A percentile compares a stretch with the other conserved stretches of the same genome.
Evolutionary conservation across 1,139 yeast genomes (phyloP).

Genomic region (Saccharomyces hybrid): DNA sequence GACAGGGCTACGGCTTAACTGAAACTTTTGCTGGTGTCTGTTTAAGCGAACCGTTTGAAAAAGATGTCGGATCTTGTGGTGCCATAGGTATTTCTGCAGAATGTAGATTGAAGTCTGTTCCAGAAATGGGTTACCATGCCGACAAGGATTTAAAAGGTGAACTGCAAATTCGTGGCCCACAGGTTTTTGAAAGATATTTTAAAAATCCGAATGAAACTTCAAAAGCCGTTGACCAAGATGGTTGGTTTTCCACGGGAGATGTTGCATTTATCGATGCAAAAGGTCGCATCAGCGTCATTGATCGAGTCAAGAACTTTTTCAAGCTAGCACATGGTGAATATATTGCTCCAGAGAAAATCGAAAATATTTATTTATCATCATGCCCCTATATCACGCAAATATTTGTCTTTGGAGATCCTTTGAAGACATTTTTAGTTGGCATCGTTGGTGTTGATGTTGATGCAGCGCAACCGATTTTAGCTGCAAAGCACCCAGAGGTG

Average conservation of each 20-base stretch:
- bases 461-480: constrained; percentile 23
- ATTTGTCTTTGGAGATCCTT: constrained; percentile 64
- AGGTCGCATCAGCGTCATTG: constrained; percentile 57
- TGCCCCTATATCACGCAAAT: constrained; percentile 48
- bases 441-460: constrained; percentile 53
- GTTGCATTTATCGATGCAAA: constrained; percentile 48
- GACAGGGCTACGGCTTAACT: constrained; percentile 74
- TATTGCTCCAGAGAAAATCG: constrained; percentile 72
- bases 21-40: constrained; percentile 64
- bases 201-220: constrained; percentile 48
- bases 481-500: constrained; percentile 11
- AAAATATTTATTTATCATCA: constrained; percentile 50
- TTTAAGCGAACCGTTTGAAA: constrained; percentile 37
- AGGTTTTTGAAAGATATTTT: constrained; percentile 52
- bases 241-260: constrained; percentile 77
- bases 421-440: constrained; percentile 53
- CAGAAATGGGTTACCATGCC: constrained; percentile 55
- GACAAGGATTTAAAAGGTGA: constrained; percentile 48
- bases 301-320: constrained; percentile 74
- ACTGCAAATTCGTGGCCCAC: constrained; percentile 60
- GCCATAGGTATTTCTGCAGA: constrained; percentile 47
- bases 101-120: constrained; percentile 54
- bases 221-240: constrained; percentile 50
- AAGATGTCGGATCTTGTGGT: constrained; percentile 59
- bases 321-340: constrained; percentile 79